Evolutionary conservation across 768 basidiomycete species (phyloP).

Genomic region (Suillus hirtellus): DNA sequence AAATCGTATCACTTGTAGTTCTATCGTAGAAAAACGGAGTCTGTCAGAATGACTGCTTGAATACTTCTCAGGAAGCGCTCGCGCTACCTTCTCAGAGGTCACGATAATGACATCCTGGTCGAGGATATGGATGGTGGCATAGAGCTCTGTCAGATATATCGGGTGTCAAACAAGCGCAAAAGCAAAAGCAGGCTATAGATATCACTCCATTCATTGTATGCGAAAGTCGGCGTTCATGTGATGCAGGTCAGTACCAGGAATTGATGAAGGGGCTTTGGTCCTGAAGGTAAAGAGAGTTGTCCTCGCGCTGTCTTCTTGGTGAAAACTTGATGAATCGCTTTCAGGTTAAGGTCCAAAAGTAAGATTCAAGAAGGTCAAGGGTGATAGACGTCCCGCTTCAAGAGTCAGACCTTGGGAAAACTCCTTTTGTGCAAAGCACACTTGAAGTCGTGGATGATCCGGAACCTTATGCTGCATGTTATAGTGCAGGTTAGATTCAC

Average conservation of each 20-base stretch:
- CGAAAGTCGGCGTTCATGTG: slow-evolving; percentile 36
- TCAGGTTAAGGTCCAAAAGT: too few species aligned
- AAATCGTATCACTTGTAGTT: slow-evolving; percentile 31
- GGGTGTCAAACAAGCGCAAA: background rate
- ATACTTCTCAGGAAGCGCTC: slow-evolving; percentile 46
- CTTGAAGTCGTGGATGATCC: too few species aligned
- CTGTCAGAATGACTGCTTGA: slow-evolving; percentile 43
- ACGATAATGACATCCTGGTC: slow-evolving; percentile 45
- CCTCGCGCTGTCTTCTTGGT: slow-evolving; percentile 5
- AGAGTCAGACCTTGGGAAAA: too few species aligned
- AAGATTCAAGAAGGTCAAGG: too few species aligned
- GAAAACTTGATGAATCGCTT: too few species aligned
- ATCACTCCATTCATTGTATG: slow-evolving; percentile 26
- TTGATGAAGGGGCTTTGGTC: slow-evolving; percentile 43
- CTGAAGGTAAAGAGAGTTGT: slow-evolving; percentile 45
- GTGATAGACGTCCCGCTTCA: too few species aligned
- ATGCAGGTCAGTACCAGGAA: slow-evolving; percentile 46
- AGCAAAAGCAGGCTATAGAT: slow-evolving; percentile 21
- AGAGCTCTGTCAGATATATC: background rate
- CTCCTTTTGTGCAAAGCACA: too few species aligned
- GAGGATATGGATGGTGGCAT: slow-evolving; percentile 41
- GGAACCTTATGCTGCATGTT: too few species aligned
- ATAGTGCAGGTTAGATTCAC: too few species aligned
- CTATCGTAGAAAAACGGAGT: slow-evolving; percentile 36
- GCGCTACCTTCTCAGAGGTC: slow-evolving; percentile 38